These are phyloP conservation scores for Sporisorium graminicola DNA, from an alignment of 1,284 basidiomycete species.

Conservation along the genomic window DNA sequence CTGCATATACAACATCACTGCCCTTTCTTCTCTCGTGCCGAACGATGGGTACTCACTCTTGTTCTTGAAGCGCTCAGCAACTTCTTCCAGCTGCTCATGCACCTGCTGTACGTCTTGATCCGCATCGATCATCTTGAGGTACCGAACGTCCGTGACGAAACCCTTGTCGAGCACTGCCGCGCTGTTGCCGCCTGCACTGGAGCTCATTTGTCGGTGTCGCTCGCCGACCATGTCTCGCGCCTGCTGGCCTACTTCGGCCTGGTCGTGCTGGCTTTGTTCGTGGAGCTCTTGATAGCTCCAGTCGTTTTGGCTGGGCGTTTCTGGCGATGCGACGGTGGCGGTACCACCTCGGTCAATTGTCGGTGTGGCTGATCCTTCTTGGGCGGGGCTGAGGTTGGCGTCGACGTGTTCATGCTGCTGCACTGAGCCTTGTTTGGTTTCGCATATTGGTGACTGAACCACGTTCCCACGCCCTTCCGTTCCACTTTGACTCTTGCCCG, in stretches of 20 bases:
- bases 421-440: not conserved
- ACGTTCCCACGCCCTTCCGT: conserved; percentile 18
- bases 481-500: not conserved
- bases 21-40: not conserved
- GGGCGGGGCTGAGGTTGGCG: conserved; percentile 18
- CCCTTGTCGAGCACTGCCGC: conserved; percentile 11
- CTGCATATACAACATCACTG: too few relatives aligned
- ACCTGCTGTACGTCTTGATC: conserved; percentile 42
- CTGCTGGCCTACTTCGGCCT: conserved; percentile 12
- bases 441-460: conserved; percentile 3
- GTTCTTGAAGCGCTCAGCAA: conserved; percentile 21
- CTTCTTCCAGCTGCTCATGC: conserved; percentile 30
- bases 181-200: not conserved
- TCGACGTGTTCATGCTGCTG: conserved; percentile 11
- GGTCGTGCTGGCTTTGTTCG: conserved; percentile 12
- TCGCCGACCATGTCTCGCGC: conserved; percentile 21
- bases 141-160: conserved; percentile 22
- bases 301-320: not conserved
- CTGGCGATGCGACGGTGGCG: not conserved
- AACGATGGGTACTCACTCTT: conserved; percentile 31
- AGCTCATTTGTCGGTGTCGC: conserved; percentile 8
- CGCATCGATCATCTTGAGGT: conserved; percentile 32
- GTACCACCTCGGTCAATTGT: not conserved
- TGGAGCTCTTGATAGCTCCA: conserved; percentile 7
- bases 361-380: conserved; percentile 2